Evolutionary conservation across 805 yeast genomes (phyloP), one percentile per base, ranked within the genome.

Genomic region (Starmerella sirachaensis): DNA sequence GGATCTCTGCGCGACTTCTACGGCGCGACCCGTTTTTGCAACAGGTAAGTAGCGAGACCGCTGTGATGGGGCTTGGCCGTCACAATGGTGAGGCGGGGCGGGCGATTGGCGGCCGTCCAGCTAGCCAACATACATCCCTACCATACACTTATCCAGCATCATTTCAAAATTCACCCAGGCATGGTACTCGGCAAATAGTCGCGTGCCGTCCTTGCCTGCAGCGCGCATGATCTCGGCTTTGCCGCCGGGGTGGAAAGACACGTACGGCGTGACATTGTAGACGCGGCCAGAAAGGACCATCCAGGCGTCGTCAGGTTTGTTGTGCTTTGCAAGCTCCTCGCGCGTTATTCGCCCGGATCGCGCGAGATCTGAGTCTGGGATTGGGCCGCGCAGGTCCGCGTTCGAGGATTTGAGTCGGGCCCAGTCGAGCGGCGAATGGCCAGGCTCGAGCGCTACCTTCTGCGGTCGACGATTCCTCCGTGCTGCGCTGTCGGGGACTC

Each of bases 201-300:
- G 48, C 3, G 94, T 83, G 1, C 88, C 91, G 55, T 88, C 96
- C 34, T 66, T 65, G 0, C 95, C 95, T 1, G 93, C 91, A 51
- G 79, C 72, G 35, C 73, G 69, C 72, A 82, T 64, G 29, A 88
- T 61, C 52, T 84, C 82, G 6, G 72, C 74, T 4, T 66, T 74
- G 2, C 98, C 98, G 24, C 98, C 98, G 0, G 98, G 98, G 49
- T 88, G 98, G 57, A 76, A 91, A 38, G 71, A 64, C 24, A 91
- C 54, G 57, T 91, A 88, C 10, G 79, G 75, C 0, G 95, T 76
- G n/a, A 88, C 64, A 52, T 86, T 83, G 62, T 81, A 88, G 2
- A 88, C 93, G 50, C 73, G 78, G 4, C 85, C 82, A 30, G 72
- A 73, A 6, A 88, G 66, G 23, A 73, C 73, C 3, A 91, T 78